Evolutionary conservation across 331 rosid genomes (phyloP).

Genomic region (Dryas integrifolia): DNA sequence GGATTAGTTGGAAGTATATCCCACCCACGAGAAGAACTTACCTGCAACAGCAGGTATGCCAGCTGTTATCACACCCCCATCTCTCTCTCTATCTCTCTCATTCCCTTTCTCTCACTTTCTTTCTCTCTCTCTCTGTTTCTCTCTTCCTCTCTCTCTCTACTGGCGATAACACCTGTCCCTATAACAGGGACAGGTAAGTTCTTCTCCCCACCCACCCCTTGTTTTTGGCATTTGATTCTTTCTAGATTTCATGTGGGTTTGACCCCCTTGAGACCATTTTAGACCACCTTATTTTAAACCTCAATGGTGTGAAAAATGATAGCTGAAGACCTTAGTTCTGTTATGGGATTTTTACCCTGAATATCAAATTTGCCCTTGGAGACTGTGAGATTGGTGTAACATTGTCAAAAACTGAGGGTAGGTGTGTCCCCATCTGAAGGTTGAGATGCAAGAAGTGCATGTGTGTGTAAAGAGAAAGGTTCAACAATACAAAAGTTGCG

Average conservation of each 20-base stretch:
- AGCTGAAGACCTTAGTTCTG: neutral
- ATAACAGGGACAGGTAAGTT: too few relatives aligned
- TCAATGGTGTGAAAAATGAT: neutral
- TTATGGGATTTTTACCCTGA: neutral
- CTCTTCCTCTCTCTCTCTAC: too few relatives aligned
- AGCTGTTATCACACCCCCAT: too few relatives aligned
- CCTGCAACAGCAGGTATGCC: too few relatives aligned
- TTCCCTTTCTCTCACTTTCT: too few relatives aligned
- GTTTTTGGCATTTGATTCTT: slow-evolving; percentile 7
- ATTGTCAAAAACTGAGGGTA: neutral
- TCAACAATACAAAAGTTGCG: neutral
- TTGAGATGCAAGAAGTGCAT: neutral
- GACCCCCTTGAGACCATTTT: neutral
- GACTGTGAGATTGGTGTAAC: too few relatives aligned
- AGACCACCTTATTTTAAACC: neutral
- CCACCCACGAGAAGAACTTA: too few relatives aligned
- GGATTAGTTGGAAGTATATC: slow-evolving; percentile 9
- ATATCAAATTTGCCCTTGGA: slow-evolving; percentile 1
- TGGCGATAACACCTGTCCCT: too few relatives aligned
- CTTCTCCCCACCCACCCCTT: neutral
- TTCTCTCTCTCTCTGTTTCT: too few relatives aligned
- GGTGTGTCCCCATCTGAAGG: neutral
- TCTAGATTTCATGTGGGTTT: slow-evolving; percentile 3
- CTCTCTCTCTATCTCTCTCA: too few relatives aligned
- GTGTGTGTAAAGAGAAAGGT: slow-evolving; percentile 3